A percentile compares a stretch with the other conserved stretches of the same genome.
These are phyloP conservation scores for Oryza punctata DNA, from an alignment of 176 grass and related monocot genomes.

Conservation along the genomic window DNA sequence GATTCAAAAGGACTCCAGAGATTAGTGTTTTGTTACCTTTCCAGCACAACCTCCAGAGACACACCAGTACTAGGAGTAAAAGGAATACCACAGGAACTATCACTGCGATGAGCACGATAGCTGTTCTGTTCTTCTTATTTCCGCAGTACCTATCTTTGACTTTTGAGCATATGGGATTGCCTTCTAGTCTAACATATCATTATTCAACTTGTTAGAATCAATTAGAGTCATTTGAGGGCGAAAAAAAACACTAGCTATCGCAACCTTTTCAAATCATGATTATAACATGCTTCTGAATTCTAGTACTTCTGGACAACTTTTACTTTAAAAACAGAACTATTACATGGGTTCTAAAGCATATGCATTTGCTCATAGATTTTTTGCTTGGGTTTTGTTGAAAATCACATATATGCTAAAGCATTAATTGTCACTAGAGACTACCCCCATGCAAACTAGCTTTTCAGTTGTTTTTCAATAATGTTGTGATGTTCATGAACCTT, in stretches of 20 bases:
- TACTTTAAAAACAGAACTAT: not conserved
- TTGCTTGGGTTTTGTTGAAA: not conserved
- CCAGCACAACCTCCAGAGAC: not conserved
- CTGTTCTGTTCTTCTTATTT: slow-evolving; percentile 6
- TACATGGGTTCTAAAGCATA: not conserved
- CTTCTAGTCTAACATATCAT: slow-evolving; percentile 5
- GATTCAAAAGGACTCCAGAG: not conserved
- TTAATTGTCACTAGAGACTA: not conserved
- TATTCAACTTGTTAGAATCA: not conserved
- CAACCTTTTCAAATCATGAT: not conserved
- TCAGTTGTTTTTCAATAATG: slow-evolving; percentile 1
- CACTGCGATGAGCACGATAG: not conserved
- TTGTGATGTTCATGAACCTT: not conserved
- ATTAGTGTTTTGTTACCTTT: slow-evolving; percentile 19
- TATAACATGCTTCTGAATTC: not conserved
- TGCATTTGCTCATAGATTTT: not conserved
- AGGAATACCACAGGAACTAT: slow-evolving; percentile 26
- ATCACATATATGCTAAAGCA: not conserved
- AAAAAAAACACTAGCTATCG: not conserved
- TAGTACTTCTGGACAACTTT: not conserved
- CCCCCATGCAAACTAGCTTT: not conserved
- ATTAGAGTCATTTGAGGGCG: not conserved
- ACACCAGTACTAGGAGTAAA: slow-evolving; percentile 1
- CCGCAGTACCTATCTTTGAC: not conserved
- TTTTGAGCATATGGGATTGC: slow-evolving; percentile 31